Conservation (phyloP, 2,329 filamentous ascomycete genomes). For the Dactylonectria estremocensis region DNA sequence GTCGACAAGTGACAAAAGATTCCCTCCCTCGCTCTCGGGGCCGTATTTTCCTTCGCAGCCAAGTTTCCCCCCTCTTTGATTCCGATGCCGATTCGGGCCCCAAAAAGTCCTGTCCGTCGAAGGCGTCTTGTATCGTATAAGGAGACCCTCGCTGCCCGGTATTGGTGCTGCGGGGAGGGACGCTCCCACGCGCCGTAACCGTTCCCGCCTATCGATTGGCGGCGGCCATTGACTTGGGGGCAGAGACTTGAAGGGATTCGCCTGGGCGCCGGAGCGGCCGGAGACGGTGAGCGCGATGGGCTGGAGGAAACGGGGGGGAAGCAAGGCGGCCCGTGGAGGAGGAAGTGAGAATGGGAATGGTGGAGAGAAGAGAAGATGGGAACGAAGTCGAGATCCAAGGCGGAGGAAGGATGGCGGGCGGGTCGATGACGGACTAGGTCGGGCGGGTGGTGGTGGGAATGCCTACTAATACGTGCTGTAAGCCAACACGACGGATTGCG, state of each 20-base stretch:
- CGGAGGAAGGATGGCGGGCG: slow-evolving; percentile 34
- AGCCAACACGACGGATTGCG: slow-evolving; percentile 5
- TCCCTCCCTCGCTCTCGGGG: slow-evolving; percentile 22
- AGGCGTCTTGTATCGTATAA: slow-evolving; percentile 40
- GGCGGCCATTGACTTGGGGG: slow-evolving; percentile 68
- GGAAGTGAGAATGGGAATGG: slow-evolving; percentile 27
- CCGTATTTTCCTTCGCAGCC: slow-evolving; percentile 11
- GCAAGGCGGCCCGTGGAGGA: slow-evolving; percentile 31
- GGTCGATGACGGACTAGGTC: slow-evolving; percentile 29
- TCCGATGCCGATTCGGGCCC: slow-evolving; percentile 29
- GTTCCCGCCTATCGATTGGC: slow-evolving; percentile 68
- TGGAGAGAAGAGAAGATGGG: slow-evolving; percentile 22
- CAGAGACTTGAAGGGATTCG: slow-evolving; percentile 35
- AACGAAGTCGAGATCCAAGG: slow-evolving; percentile 42
- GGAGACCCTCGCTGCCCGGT: slow-evolving; percentile 48
- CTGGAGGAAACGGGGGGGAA: slow-evolving; percentile 26
- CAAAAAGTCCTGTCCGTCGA: slow-evolving; percentile 29
- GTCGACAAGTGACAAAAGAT: slow-evolving; percentile 26
- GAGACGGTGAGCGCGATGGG: slow-evolving; percentile 27
- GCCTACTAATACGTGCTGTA: slow-evolving; percentile 1
- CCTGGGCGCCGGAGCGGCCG: slow-evolving; percentile 32
- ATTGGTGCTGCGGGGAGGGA: slow-evolving; percentile 72
- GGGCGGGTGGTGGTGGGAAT: slow-evolving; percentile 18
- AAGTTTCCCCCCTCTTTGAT: slow-evolving; percentile 23
- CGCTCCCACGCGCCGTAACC: slow-evolving; percentile 72